Conservation (phyloP, 331 rosid genomes). For the Malus hybrid region DNA sequence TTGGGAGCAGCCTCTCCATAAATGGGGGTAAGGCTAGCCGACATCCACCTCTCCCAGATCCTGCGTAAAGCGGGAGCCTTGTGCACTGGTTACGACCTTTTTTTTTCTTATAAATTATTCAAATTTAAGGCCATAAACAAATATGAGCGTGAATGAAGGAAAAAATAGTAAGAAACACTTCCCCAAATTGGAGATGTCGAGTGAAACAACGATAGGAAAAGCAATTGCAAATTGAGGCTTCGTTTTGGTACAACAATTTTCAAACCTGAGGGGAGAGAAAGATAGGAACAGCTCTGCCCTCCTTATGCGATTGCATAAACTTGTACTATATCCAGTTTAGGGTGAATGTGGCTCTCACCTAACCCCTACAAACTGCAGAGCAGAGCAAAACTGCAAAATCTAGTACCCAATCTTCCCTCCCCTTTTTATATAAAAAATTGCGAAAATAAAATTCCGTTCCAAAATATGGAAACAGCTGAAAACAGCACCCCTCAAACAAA, state of each 20-base stretch:
- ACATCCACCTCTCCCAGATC: no score
- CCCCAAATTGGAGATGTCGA: neutral
- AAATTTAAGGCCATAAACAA: no score
- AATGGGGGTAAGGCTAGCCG: no score
- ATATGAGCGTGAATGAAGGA: neutral
- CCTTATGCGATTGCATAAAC: neutral
- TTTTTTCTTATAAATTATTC: neutral
- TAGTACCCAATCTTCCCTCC: neutral
- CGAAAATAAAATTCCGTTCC: neutral
- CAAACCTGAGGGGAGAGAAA: neutral
- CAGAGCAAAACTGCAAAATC: neutral
- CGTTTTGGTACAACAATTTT: neutral
- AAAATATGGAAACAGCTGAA: neutral
- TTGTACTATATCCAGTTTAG: neutral
- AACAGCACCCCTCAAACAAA: neutral
- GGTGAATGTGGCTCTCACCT: neutral
- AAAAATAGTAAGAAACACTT: neutral
- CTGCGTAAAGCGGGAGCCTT: no score
- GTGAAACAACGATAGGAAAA: neutral
- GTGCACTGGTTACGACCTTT: no score
- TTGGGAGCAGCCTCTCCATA: no score
- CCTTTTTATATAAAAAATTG: neutral
- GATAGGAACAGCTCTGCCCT: neutral
- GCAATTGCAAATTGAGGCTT: neutral
- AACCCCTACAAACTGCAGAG: neutral